These are phyloP conservation scores for Pleurotus citrinopileatus DNA, from an alignment of 768 basidiomycete species.

Conservation along the genomic window DNA sequence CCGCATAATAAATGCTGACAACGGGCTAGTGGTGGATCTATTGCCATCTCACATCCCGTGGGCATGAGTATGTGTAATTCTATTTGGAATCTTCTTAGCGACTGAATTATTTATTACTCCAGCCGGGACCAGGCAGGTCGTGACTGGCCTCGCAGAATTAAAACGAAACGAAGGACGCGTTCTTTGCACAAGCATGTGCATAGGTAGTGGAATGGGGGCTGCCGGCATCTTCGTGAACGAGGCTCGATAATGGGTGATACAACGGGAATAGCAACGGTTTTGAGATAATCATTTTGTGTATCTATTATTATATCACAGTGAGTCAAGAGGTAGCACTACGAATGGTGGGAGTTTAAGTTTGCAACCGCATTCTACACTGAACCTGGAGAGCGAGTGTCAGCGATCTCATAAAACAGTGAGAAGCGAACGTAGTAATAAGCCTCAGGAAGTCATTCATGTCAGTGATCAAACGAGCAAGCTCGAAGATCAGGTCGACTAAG, in stretches of 20 bases:
- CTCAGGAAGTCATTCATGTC: conserved; percentile 88
- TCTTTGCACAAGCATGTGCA: conserved; percentile 75
- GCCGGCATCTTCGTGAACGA: conserved; percentile 82
- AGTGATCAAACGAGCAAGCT: conserved; percentile 50
- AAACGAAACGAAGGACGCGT: conserved; percentile 64
- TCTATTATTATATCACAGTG: no score
- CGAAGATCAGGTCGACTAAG: conserved; percentile 78
- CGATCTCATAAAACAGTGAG: conserved; percentile 24
- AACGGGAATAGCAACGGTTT: no score
- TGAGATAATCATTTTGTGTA: no score
- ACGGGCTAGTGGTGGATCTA: conserved; percentile 69
- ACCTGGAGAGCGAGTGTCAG: no score
- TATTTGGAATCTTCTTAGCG: conserved; percentile 11
- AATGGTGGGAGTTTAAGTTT: no score
- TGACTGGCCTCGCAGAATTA: conserved; percentile 84
- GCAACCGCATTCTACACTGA: no score
- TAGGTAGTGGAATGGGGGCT: conserved; percentile 90
- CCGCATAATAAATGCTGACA: not conserved
- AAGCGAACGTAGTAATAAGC: conserved; percentile 41
- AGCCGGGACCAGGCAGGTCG: conserved; percentile 86
- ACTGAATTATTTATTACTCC: not conserved
- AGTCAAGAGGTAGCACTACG: no score
- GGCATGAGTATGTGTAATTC: conserved; percentile 88
- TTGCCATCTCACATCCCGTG: conserved; percentile 78
- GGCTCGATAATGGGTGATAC: conserved; percentile 23